Base-by-base conservation (phyloP, 2,329 filamentous ascomycete genomes). In the Botrytis byssoidea region DNA sequence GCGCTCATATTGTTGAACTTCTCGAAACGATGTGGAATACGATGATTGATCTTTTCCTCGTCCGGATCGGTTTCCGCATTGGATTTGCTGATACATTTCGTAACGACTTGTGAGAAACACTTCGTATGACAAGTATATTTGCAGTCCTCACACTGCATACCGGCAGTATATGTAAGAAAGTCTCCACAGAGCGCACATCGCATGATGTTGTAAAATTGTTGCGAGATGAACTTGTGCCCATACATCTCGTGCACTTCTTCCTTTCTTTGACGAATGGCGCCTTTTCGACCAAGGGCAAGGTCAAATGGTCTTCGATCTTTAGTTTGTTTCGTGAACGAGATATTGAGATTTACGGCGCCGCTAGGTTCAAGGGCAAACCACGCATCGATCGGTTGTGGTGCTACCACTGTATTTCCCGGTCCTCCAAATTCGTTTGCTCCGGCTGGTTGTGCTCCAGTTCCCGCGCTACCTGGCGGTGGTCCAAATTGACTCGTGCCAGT, bases 141-240 rank as follows among this genome's bases (percentile, higher is more conserved):
- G 92, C 96, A 99, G 84, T 99, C 96, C 77, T 97, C 93, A 83
- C 96, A 99, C 85, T 99, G 96, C 95, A 99, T 99, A 75, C 96
- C 96, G 35, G 96, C 93, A 67, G 95, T 97, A 82, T 98, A 98
- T 82, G 98, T 99, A 84, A 99, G 91, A 81, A 99, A 98, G 78
- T 99, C 96, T 74, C 95, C 96, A 82, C 96, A 99, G 51, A 98
- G 90, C 22, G 96, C 96, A 84, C 96, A 99, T 76, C 96, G 95
- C 96, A 99, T 99, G 81, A 99, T 98, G 87, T 98, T 99, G 90
- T 98, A 99, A 84, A 99, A 99, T 83, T 98, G 96, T 82, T 98
- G 95, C 81, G 96, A 93, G 73, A 98, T 92, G 81, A 99, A 99
- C 85, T 98, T 99, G 90, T 99, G 96, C 67, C 96, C 96, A 82